Percentiles rank a stretch among this genome's conserved stretches.
These are phyloP conservation scores for Proliferodiscus dingleyae DNA, from an alignment of 2,329 filamentous ascomycete genomes.

Conservation along the genomic window DNA sequence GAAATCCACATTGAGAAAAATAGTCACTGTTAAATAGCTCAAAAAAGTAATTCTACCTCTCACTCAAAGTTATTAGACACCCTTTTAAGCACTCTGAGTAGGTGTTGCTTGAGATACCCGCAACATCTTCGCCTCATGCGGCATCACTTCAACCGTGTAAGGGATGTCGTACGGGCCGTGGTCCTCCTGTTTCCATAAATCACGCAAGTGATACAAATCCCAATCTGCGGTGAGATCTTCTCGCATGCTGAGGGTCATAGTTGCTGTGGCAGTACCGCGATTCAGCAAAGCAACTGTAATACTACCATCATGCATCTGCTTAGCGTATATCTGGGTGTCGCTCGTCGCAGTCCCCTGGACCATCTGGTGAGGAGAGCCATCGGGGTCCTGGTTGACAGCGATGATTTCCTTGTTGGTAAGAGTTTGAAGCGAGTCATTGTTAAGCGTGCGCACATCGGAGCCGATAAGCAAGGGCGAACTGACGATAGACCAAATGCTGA, in stretches of 20 bases:
- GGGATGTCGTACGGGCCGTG: constrained; percentile 18
- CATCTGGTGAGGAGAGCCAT: constrained; percentile 23
- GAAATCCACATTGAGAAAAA: no score
- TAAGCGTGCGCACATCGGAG: constrained; percentile 16
- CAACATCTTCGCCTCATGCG: constrained; percentile 20
- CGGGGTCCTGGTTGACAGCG: constrained; percentile 31
- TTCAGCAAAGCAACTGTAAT: constrained; percentile 20
- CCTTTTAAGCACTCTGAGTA: neutral
- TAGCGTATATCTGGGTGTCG: constrained; percentile 17
- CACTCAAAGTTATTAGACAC: no score
- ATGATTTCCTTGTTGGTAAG: constrained; percentile 32
- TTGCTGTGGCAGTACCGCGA: constrained; percentile 14
- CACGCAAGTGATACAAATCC: constrained; percentile 16
- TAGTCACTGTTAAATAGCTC: no score
- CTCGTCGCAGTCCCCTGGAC: constrained; percentile 7
- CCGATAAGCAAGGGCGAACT: constrained; percentile 24
- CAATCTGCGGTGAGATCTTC: constrained; percentile 16
- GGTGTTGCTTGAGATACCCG: constrained; percentile 4
- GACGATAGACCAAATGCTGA: constrained; percentile 24
- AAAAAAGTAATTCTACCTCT: no score
- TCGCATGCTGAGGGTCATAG: constrained; percentile 18
- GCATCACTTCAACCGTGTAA: constrained; percentile 18
- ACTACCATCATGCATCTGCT: constrained; percentile 18
- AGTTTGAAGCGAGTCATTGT: constrained; percentile 14
- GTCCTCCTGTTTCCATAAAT: constrained; percentile 22